These are phyloP conservation scores for Oryza australiensis DNA, from an alignment of 176 grass and related monocot species.

Conservation along the genomic window DNA sequence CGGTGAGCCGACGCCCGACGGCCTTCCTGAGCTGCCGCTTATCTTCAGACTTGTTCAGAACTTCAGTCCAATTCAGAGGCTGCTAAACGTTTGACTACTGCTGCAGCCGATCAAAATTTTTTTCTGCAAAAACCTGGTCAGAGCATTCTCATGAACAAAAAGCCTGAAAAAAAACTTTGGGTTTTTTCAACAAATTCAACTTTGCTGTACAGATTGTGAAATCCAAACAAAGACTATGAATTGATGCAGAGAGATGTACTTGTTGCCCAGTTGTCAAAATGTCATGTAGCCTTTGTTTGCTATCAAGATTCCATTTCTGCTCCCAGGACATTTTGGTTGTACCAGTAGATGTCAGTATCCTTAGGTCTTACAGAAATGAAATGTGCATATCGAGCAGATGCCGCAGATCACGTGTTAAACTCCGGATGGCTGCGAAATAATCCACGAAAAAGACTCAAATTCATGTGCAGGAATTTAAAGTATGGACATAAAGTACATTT, in stretches of 20 bases:
- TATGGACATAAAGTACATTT: background rate
- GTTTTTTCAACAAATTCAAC: slow-evolving; percentile 5
- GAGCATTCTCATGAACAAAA: background rate
- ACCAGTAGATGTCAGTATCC: background rate
- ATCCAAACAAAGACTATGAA: background rate
- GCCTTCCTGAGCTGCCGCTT: background rate
- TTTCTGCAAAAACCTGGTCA: background rate
- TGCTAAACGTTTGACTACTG: background rate
- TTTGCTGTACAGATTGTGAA: background rate
- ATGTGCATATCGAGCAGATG: background rate
- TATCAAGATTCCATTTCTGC: background rate
- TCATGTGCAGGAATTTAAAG: background rate
- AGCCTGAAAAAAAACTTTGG: background rate
- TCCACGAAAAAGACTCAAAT: background rate
- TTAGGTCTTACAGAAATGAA: background rate
- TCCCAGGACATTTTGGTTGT: background rate
- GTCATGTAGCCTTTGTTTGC: background rate
- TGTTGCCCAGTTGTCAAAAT: background rate
- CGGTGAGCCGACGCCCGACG: background rate
- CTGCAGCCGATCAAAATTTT: background rate
- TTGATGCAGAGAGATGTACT: background rate
- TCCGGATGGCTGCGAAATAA: background rate
- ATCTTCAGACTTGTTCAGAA: background rate
- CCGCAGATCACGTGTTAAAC: background rate
- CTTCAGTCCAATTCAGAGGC: background rate